Evolutionary conservation across 495 filamentous ascomycete species (phyloP).

Genomic region (Neurospora discreta): DNA sequence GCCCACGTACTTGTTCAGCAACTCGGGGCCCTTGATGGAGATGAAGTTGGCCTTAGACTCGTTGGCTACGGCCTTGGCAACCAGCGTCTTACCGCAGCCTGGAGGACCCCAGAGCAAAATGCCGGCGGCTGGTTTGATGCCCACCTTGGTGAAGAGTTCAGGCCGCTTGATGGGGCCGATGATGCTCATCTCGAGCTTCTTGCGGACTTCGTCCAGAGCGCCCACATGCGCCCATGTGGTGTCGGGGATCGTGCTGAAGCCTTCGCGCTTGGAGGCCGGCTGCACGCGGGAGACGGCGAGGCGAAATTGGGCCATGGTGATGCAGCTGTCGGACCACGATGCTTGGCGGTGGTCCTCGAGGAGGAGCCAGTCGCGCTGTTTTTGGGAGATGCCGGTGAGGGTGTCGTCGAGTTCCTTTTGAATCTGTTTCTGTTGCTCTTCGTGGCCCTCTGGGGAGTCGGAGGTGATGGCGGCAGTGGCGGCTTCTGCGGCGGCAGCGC

Average conservation of each 20-base stretch:
- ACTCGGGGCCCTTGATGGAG: constrained; percentile 88
- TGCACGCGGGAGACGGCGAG: constrained; percentile 76
- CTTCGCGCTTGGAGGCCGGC: constrained; percentile 88
- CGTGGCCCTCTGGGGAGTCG: not conserved
- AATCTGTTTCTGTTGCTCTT: not conserved
- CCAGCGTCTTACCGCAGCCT: constrained; percentile 91
- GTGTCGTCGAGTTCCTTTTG: not conserved
- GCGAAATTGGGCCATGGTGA: constrained; percentile 52
- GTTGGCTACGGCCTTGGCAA: constrained; percentile 93
- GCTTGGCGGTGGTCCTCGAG: constrained; percentile 19
- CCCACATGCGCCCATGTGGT: constrained; percentile 93
- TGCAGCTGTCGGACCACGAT: constrained; percentile 15
- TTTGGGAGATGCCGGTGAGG: constrained; percentile 26
- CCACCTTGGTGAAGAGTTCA: constrained; percentile 65
- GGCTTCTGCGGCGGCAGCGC: constrained; percentile 44
- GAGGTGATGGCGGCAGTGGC: constrained; percentile 6
- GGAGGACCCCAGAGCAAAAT: constrained; percentile 95
- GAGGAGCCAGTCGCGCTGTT: constrained; percentile 23
- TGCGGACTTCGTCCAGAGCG: constrained; percentile 65
- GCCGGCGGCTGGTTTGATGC: constrained; percentile 80
- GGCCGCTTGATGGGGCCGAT: constrained; percentile 86
- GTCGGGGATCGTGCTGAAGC: constrained; percentile 94
- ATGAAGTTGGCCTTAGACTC: constrained; percentile 97
- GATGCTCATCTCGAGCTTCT: constrained; percentile 77
- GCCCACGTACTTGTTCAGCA: constrained; percentile 92